Evolutionary conservation across 805 yeast species (phyloP), one percentile per base, ranked within the genome.

Genomic region (Teunomyces panamensis): DNA sequence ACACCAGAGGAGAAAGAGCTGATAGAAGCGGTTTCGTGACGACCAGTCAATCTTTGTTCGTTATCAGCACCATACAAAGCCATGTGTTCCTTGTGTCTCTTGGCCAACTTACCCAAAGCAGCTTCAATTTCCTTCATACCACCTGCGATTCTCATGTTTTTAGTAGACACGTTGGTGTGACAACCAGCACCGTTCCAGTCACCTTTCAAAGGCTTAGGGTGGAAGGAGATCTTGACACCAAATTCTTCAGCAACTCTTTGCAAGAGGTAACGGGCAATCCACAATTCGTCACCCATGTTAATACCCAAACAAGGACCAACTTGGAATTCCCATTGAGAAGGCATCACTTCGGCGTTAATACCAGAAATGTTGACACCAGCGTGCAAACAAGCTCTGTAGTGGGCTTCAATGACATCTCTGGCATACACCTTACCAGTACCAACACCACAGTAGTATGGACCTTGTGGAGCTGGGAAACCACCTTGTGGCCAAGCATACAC

Each of bases 161-260:
- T 81, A 62, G 99, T 94, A 43, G 97, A 90, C 52, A 94, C 98
- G 73, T 94, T 94, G 71, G 99, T 94, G 78, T 94, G 99, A 81
- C 98, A 92, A 65, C 99, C 99, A 71, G 99, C 98, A 79, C 99
- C 99, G 73, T 94, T 94, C 98, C 98, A 94, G 78, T 92, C 98
- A 62, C 98, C 98, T 79, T 85, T 82, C 72, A 94, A 81, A 60
- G 99, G 98, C 83, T 94, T 94, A 75, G 99, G 99, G 84, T 94
- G 99, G 86, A 91, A 85, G 42, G 97, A 89, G 61, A 94, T 92
- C 86, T 90, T 91, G 69, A 94, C 95, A 69, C 96, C 98, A 65
- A 94, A 94, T 74, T 94, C 99, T 80, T 94, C 99, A 57, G 98
- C 97, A 46, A 90, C 94, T 76, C 97, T 86, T 75, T 83, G 84